These are phyloP conservation scores for Ettlia oleoabundans DNA, from an alignment of 139 green algal species.

Conservation along the genomic window DNA sequence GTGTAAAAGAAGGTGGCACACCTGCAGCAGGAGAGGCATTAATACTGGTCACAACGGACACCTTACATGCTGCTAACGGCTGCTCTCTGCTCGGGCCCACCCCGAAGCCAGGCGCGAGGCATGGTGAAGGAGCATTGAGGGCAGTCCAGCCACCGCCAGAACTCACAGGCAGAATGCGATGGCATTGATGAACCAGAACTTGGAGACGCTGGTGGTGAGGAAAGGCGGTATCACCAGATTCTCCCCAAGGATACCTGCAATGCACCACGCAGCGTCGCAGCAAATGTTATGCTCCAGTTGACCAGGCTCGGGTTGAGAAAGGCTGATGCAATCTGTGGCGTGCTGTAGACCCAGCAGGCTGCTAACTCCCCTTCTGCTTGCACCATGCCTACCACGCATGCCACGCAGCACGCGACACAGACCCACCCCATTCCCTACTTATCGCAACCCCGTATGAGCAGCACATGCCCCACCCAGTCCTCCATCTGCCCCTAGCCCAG, in stretches of 20 bases:
- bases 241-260: conserved; percentile 79
- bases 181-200: conserved; percentile 65
- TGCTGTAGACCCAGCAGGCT: too few species aligned
- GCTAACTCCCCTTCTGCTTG: too few species aligned
- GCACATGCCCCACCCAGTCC: too few species aligned
- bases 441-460: too few species aligned
- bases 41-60: too few species aligned
- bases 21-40: neutral
- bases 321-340: too few species aligned
- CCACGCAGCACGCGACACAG: neutral
- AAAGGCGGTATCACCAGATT: conserved; percentile 80
- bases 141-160: neutral
- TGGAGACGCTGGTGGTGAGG: conserved; percentile 58
- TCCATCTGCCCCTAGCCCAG: too few species aligned
- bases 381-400: too few species aligned
- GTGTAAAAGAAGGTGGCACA: conserved; percentile 56
- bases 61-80: too few species aligned
- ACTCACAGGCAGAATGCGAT: conserved; percentile 17
- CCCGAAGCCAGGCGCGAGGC: neutral
- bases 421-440: neutral
- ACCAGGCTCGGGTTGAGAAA: too few species aligned
- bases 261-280: neutral
- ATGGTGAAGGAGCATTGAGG: neutral
- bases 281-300: too few species aligned
- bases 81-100: neutral